Conservation (phyloP, 257 asterid genomes). For the Solanum rostratum region DNA sequence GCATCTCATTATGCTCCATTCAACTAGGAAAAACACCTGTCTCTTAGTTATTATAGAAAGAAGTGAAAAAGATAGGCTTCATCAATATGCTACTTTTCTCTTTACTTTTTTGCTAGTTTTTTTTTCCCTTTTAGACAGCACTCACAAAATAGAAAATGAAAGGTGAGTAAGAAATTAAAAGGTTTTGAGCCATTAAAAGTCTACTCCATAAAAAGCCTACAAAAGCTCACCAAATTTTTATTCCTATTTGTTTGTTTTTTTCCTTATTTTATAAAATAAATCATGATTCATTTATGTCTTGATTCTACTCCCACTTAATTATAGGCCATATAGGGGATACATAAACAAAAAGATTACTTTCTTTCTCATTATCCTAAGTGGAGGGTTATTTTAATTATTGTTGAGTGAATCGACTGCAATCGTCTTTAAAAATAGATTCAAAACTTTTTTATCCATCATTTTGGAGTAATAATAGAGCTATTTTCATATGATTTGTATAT, state of each 20-base stretch:
- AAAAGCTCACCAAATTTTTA: slow-evolving; percentile 11
- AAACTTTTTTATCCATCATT: neutral
- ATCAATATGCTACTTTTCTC: slow-evolving; percentile 30
- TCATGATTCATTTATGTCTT: neutral
- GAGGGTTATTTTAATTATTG: too few species aligned
- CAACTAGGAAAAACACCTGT: neutral
- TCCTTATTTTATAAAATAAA: neutral
- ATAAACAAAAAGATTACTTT: neutral
- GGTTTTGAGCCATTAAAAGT: slow-evolving; percentile 14
- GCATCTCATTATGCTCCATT: neutral
- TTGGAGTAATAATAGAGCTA: neutral
- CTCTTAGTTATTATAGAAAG: slow-evolving; percentile 2
- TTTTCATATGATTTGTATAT: neutral
- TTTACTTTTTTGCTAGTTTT: neutral
- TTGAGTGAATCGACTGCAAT: neutral
- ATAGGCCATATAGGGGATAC: neutral
- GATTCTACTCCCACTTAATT: neutral
- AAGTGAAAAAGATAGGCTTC: slow-evolving; percentile 14
- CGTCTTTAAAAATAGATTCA: neutral
- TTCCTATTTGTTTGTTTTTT: neutral
- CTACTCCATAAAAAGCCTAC: slow-evolving; percentile 22
- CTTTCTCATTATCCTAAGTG: neutral
- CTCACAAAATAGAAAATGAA: slow-evolving; percentile 18
- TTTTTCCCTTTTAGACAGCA: slow-evolving; percentile 14
- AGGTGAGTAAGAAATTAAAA: slow-evolving; percentile 9